phyloP scores from a whole-genome alignment of 1,139 yeast genomes.

The Debaryomycetaceae sp. region DNA sequence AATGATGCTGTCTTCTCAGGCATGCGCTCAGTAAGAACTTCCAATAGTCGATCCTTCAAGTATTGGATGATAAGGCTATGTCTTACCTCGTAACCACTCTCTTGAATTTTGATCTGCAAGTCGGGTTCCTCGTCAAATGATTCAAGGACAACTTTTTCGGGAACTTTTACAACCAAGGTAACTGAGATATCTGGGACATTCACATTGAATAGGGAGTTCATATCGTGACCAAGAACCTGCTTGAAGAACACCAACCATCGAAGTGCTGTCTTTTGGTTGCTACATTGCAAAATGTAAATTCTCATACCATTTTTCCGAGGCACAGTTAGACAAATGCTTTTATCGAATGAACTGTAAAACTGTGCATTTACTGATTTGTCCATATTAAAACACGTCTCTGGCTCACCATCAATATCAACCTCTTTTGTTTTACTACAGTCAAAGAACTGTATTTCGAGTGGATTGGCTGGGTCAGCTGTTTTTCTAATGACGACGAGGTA shows the following conservation, averaged over 20 bases:
- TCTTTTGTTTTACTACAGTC: conserved; percentile 24
- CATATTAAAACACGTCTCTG: conserved; percentile 22
- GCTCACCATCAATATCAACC: conserved; percentile 11
- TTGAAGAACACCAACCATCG: conserved; percentile 63
- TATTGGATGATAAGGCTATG: conserved; percentile 33
- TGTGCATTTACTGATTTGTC: conserved; percentile 30
- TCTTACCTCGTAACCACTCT: conserved; percentile 33
- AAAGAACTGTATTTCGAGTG: conserved; percentile 62
- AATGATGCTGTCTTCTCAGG: conserved; percentile 12
- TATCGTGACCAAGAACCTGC: conserved; percentile 32
- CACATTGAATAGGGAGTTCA: conserved; percentile 27
- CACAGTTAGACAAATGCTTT: conserved; percentile 55
- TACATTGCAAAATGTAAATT: conserved; percentile 54
- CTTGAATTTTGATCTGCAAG: conserved; percentile 11
- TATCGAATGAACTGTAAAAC: conserved; percentile 66
- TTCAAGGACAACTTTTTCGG: conserved; percentile 14
- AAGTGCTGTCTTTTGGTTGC: conserved; percentile 49
- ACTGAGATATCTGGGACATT: conserved; percentile 52
- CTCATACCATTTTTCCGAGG: conserved; percentile 23
- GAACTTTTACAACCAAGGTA: conserved; percentile 41
- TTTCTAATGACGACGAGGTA: conserved; percentile 64
- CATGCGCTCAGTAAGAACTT: conserved; percentile 9
- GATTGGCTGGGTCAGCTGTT: conserved; percentile 44
- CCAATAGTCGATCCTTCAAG: conserved; percentile 21
- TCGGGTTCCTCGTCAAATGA: background rate